A percentile compares a stretch with the other conserved stretches of the same genome.
These are phyloP conservation scores for Aspergillus sp. DNA, from an alignment of 2,329 filamentous ascomycete genomes.

Conservation along the genomic window DNA sequence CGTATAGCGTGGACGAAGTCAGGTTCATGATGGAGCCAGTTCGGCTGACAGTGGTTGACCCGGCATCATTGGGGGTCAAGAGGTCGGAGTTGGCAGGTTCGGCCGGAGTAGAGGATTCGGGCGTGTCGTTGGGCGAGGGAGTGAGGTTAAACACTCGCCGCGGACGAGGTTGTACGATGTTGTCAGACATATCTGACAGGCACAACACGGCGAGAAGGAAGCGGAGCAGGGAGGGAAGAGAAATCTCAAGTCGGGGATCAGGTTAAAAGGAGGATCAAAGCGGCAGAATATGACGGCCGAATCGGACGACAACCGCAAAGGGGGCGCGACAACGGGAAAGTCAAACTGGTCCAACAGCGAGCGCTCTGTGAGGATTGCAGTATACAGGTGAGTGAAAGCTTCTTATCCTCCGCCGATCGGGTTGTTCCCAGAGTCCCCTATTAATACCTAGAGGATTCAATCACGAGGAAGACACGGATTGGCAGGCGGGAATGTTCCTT, in stretches of 20 bases:
- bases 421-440: too few species aligned
- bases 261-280: background rate
- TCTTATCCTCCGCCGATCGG: too few species aligned
- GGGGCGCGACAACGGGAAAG: background rate
- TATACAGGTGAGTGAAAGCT: too few species aligned
- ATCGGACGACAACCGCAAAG: background rate
- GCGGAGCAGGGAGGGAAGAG: background rate
- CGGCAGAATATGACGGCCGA: background rate
- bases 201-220: background rate
- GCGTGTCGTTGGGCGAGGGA: slow-evolving; percentile 43
- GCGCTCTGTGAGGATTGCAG: too few species aligned
- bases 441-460: too few species aligned
- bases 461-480: too few species aligned
- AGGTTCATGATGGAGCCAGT: slow-evolving; percentile 80
- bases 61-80: slow-evolving; percentile 30
- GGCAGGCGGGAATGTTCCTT: too few species aligned
- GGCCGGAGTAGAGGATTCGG: slow-evolving; percentile 39
- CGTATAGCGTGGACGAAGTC: slow-evolving; percentile 82
- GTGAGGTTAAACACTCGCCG: slow-evolving; percentile 67
- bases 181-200: slow-evolving; percentile 28
- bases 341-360: background rate
- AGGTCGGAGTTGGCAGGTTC: slow-evolving; percentile 35
- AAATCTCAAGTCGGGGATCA: background rate
- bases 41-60: slow-evolving; percentile 55
- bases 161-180: slow-evolving; percentile 66